Base-by-base conservation (phyloP, 495 filamentous ascomycete species). In the Penicillium soppii region DNA sequence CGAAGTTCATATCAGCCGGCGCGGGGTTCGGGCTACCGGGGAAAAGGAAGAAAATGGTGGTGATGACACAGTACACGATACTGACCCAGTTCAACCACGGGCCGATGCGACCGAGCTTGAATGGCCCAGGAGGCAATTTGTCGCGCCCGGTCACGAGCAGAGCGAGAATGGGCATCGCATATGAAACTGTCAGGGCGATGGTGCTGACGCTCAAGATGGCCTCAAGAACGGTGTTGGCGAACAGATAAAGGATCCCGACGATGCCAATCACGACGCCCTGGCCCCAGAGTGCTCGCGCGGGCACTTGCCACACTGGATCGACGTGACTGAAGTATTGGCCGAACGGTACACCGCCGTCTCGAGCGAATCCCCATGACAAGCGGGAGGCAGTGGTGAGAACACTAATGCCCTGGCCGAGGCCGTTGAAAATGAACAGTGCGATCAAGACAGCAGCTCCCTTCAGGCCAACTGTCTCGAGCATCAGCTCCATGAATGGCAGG, bases 331-430 rank as follows among this genome's bases (percentile, higher is more conserved):
- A 67, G 48, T 75, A 77, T 0, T 46, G 23, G 54, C 70, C 72
- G 44, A 56, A 78, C 22, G 75, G 72, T 3, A 82, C 66, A 3
- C 81, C 80, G 49, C 76, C 76, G 47, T 83, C 81, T n/a, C 81
- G 72, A n/a, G 80, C 74, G 54, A 83, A 82, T 0, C 79, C 73
- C 70, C 76, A 82, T 9, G 74, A 68, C 21, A 82, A 51, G 8
- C 80, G 67, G 5, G 79, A 82, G 19, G 76, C 74, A 12, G 76
- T 76, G 22, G 78, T 79, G 6, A 78, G 52, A 35, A 77, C 50
- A 38, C 73, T 69, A 44, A 78, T 68, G 3, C 67, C 70, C 38
- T 74, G 72, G 10, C 72, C 72, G 1, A 77, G 43, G 38, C 73
- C 73, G 46, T 76, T 76, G 67, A 76, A 78, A 49, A 75, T 75